Evolutionary conservation across 2,329 filamentous ascomycete genomes (phyloP), one percentile per base, ranked within the genome.

Genomic region (Fusarium beomiforme): DNA sequence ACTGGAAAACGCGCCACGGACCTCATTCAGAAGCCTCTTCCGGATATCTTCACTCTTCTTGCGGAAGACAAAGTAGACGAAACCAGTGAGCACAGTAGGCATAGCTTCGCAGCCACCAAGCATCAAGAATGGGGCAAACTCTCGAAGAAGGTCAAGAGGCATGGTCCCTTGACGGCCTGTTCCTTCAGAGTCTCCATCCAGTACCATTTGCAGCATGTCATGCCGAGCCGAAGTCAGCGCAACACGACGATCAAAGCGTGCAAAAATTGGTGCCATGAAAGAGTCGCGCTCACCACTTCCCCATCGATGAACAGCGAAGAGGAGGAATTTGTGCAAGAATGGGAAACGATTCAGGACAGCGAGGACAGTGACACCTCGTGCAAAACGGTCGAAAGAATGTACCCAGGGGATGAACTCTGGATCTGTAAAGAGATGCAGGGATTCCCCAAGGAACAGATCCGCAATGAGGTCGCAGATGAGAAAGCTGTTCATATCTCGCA

Each of bases 401-500:
- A 57, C 54, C 54, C 54, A 57, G 0, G 54, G n/a, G 2, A 49
- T 21, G 14, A 37, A 57, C n/a, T 57, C 42, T 13, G 43, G 1
- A 1, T 50, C 54, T 0, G 54, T 39, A 23, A 57, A 57, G 0
- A 57, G 4, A 2, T 57, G 33, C 2, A 57, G 54, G 0, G 54
- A 57, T 21, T 57, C 54, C 0, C 54, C 54, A 2, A 57, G 54
- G 24, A 57, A 57, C 0, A 57, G 43, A 4, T 57, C 54, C 0
- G 54, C 54, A 8, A 57, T 57, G 3, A 57, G 23, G 23, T 57
- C 24, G 2, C 54, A 57, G 4, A 57, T 57, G 6, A 57, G 42
- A 26, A 57, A 57, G 10, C 54, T 57, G n/a, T 57, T 57, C 54
- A 57, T 57, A 1, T 57, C 54, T 1, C 54, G 54, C 54, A 57